Evolutionary conservation across 805 yeast species (phyloP), one percentile per base, ranked within the genome.

Genomic region (Yarrowia sp.): DNA sequence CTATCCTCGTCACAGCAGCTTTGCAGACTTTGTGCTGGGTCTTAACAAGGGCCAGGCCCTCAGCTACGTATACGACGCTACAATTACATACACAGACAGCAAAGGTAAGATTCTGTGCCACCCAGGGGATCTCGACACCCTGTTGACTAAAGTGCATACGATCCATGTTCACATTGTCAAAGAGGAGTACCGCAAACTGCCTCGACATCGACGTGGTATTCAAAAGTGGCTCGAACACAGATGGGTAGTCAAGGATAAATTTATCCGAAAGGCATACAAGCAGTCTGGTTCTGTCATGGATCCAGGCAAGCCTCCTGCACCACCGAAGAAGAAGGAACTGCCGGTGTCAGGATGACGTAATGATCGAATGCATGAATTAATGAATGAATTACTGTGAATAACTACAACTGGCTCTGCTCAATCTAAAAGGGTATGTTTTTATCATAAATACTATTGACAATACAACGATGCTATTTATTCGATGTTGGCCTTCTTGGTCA

Each of bases 181-280:
- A 41, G 26, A 30, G 24, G 36, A 64, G 16, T 49, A 69, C 10
- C 16, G 64, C 7, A 22, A 36, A 9, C 21, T 74, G 4, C 72
- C 74, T 6, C 59, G 58, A 10, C 49, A 66, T 21, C 67, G 66
- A 35, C 66, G 68, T 40, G 64, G 67, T n/a, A 41, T 71, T 11
- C 70, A 89, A 68, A 84, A 83, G 72, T 92, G 95, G 89, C 74
- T 92, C 8, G 97, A 92, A 72, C 77, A 77, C 43, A 76, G 79
- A 35, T 92, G 97, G 97, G 74, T 75, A 9, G 83, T 81, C 40
- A 90, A 90, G 71, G 97, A 92, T 71, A 38, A 26, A 17, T 17
- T 24, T 9, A 54, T 54, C 35, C n/a, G 61, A 26, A 54, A 24
- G 22, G 61, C 61, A 1, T 54, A 36, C 35, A 54, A 38, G 26